Base-by-base conservation (phyloP, 306 rosid genomes). In the Pyrus pyrifolia region DNA sequence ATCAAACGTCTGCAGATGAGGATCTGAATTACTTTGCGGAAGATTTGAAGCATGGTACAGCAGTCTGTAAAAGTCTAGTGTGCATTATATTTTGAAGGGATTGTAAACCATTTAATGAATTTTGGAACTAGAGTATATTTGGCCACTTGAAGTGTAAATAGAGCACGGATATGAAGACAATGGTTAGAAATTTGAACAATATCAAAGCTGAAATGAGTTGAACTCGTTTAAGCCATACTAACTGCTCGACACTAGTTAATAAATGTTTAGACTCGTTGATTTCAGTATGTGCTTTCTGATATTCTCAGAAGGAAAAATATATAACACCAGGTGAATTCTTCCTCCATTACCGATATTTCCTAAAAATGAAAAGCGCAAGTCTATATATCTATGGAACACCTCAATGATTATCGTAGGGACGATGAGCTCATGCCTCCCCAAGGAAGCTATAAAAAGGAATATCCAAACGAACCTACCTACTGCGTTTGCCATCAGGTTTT, bases 401-500 rank as follows among this genome's bases (percentile, higher is more conserved):
- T 83, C 99, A 87, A 77, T 58, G 97, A 95, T 71, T 92, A 84
- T 73, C 89, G 92, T 82, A 88, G 97, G 79, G 99, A 95, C 89
- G 87, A 92, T 66, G 97, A 95, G 88, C 89, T 95, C 79, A 95
- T 95, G 97, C 93, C 25, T 25, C 25, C 25, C 25, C 25, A 25
- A 73, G 99, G 99, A 87, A 82, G 96, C 85, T 91, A 90, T 76
- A 95, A 81, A 81, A 92, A 89, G 86, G 99, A 95, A 85, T 84
- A 76, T 88, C 99, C 97, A 22, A 95, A 95, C 70, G 97, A 92
- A 82, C 97, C 93, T 78, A 92, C 97, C 59, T 95, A 95, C 87
- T 90, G 99, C 72, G 91, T 95, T 79, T 95, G 99, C 76, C 97
- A 91, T 89, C 96, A 95, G 98, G 97, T 95, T 82, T 64, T 74